Evolutionary conservation across 2,329 filamentous ascomycete species (phyloP), one percentile per base, ranked within the genome.

Genomic region (Chaetomiaceae sp.): DNA sequence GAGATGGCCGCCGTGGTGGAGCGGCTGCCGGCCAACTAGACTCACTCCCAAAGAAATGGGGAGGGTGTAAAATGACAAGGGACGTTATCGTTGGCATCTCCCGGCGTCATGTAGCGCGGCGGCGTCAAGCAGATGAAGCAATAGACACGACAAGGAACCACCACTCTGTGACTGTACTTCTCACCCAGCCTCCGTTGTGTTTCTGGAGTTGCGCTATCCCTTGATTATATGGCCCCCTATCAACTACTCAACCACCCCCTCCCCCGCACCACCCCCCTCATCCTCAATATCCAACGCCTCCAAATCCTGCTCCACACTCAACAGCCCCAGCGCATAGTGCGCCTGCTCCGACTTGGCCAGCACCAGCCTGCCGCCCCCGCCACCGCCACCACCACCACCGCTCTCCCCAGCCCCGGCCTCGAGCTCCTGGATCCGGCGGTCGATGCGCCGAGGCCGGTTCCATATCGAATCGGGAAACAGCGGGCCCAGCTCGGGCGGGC

Each of bases 1-100:
- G 92, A 97, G 78, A 99, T 99, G 94, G 89, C 89, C 56, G 81
- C 84, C 42, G 91, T 96, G 57, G 94, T 99, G 57, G 87, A 88
- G 70, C 84, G 91, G 70, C 82, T 95, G 70, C 83, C 83, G 25
- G 80, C 82, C 53, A 86, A 86, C 72, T 86, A 74, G 63, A 50
- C 9, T 36, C 5, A 9, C 8, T 31, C 3, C 9, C 14, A 12
- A 12, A 31, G 22, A 40, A 38, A 12, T 34, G 42, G 34, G 14
- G 23, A 12, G 11, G 23, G 20, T 17, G 23, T 20, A 4, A 37
- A 22, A 45, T 47, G 53, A 31, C n/a, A 52, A 25, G 27, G 22
- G 20, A 34, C 22, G 42, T 36, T 15, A 34, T 36, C 34, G 34
- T 29, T 22, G n/a, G 27, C 40, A 38, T 44, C 15, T 31, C 17